Evolutionary conservation across 768 basidiomycete genomes (phyloP).

Genomic region (Cystobasidium ongulense): DNA sequence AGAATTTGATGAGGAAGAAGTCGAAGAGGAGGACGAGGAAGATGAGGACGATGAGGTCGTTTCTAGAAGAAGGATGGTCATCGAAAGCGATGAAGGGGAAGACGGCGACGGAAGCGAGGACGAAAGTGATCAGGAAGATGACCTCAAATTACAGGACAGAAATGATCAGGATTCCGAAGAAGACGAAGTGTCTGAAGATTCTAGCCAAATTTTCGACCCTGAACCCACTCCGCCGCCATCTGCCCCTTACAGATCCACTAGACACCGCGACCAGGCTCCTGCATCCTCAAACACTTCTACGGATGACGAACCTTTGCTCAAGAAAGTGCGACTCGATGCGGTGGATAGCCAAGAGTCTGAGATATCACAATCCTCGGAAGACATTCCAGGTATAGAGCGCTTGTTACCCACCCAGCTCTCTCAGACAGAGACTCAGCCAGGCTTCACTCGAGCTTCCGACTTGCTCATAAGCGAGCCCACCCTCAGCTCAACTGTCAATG

Average conservation of each 20-base stretch:
- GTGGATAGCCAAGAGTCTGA: too few relatives aligned
- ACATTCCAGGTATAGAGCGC: too few relatives aligned
- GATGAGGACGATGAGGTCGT: neutral
- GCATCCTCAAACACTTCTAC: neutral
- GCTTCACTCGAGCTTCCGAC: neutral
- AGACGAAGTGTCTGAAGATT: neutral
- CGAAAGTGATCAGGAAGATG: neutral
- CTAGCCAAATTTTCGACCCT: slow-evolving; percentile 8
- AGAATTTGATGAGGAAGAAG: too few relatives aligned
- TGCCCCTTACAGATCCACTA: neutral
- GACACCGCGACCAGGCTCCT: neutral
- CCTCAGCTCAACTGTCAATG: too few relatives aligned
- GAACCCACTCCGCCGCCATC: neutral
- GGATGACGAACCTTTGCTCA: too few relatives aligned
- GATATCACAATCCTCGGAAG: too few relatives aligned
- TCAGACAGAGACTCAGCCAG: too few relatives aligned
- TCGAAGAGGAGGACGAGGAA: neutral
- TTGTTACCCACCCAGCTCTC: too few relatives aligned
- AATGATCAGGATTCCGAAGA: neutral
- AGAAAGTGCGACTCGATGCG: too few relatives aligned
- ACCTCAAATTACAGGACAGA: neutral
- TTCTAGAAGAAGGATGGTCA: too few relatives aligned
- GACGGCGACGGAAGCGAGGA: neutral
- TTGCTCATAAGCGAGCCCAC: too few relatives aligned
- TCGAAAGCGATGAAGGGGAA: neutral